Evolutionary conservation across 2,329 filamentous ascomycete genomes (phyloP), one percentile per base, ranked within the genome.

Genomic region (Ampelomyces quisqualis): DNA sequence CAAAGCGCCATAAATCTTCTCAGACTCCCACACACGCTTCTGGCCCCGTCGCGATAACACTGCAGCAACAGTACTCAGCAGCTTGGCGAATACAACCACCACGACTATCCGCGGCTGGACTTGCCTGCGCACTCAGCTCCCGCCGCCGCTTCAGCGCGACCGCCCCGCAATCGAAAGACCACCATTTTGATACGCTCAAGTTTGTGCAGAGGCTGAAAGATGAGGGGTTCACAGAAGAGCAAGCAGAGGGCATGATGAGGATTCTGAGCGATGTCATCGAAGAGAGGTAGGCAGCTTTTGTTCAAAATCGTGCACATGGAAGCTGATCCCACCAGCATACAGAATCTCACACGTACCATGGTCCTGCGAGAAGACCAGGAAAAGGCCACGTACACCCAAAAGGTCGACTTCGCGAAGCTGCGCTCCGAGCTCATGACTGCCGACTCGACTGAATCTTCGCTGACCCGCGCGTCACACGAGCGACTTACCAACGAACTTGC

Each of bases 161-260:
- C 1, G 66, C 80, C 2, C 60, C 71, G 24, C 78, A 73, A 35
- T 65, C 69, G 37, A 81, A 86, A 51, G 90, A 96, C 60, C 93
- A 98, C 70, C 90, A 98, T 70, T 98, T 98, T 66, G 93, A 98
- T 70, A 98, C 93, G 1, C 80, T 98, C 48, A 96, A 95, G 73
- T 95, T 98, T 65, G 90, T 98, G 26, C 88, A 95, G 71, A 79
- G 88, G 37, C 76, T 98, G 27, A 84, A 91, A 68, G 81, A 81
- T 53, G 93, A 98, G 67, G 93, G 93, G 0, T 96, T 97, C 68
- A 95, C 89, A 17, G 91, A 97, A 69, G 86, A 90, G 55, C 93
- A 98, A 71, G 85, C 90, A 2, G 90, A 89, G 18, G 91, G 93
- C n/a, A 93, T 96, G 86, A 97, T 98, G 93, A 88, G 88, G 66